phyloP scores from a whole-genome alignment of 2,329 filamentous ascomycete genomes.

The Alternaria brassicae region DNA sequence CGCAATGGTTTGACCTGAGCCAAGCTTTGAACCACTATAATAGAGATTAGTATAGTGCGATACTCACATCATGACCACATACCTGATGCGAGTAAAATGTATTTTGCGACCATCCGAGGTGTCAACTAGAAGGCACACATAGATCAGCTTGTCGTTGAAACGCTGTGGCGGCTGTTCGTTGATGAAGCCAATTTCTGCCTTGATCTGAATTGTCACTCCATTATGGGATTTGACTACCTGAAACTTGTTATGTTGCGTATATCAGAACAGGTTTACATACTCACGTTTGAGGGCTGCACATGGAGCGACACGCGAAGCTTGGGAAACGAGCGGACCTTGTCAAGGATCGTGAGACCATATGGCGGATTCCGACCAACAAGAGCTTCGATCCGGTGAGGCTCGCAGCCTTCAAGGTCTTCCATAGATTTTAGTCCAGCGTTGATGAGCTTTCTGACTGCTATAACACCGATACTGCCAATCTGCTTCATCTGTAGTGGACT shows the following conservation, averaged over 20 bases:
- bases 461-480: slow-evolving; percentile 77
- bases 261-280: not conserved
- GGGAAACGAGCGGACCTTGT: slow-evolving; percentile 74
- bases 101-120: slow-evolving; percentile 71
- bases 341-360: slow-evolving; percentile 75
- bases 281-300: slow-evolving; percentile 56
- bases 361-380: slow-evolving; percentile 81
- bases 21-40: slow-evolving; percentile 70
- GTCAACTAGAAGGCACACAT: slow-evolving; percentile 77
- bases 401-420: slow-evolving; percentile 69
- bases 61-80: not conserved
- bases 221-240: slow-evolving; percentile 42
- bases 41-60: slow-evolving; percentile 20
- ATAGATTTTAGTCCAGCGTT: slow-evolving; percentile 75
- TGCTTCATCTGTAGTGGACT: slow-evolving; percentile 83
- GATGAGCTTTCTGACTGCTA: slow-evolving; percentile 75
- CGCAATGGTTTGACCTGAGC: slow-evolving; percentile 65
- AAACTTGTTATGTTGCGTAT: not conserved
- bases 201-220: slow-evolving; percentile 66
- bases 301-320: slow-evolving; percentile 65
- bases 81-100: slow-evolving; percentile 71
- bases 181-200: slow-evolving; percentile 71
- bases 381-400: slow-evolving; percentile 77
- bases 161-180: slow-evolving; percentile 68
- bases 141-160: slow-evolving; percentile 71